Evolutionary conservation across 2,329 filamentous ascomycete genomes (phyloP).

Genomic region (Cryphonectria parasitica): DNA sequence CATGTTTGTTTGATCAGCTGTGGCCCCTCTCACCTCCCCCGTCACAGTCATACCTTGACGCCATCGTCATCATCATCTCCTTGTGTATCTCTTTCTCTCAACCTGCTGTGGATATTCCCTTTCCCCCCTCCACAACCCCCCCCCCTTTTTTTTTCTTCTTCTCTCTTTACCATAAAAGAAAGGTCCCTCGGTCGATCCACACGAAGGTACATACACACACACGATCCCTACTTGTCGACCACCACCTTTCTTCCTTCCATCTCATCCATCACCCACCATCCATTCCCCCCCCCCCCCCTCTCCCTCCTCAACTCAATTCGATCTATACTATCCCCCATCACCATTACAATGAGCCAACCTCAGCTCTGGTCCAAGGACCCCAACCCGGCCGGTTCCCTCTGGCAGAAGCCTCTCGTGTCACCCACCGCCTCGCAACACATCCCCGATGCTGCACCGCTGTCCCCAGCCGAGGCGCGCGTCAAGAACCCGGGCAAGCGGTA

Average conservation of each 20-base stretch:
- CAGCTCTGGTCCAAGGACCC: constrained; percentile 32
- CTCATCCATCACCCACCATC: no score
- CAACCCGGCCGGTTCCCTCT: constrained; percentile 20
- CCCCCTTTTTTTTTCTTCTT: no score
- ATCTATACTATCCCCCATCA: background rate
- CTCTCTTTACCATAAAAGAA: background rate
- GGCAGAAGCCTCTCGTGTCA: constrained; percentile 22
- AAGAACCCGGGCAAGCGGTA: constrained; percentile 26
- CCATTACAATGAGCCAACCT: constrained; percentile 30
- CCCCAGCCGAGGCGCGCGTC: constrained; percentile 23
- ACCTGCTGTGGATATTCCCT: background rate
- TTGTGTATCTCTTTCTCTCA: no score
- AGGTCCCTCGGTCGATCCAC: background rate
- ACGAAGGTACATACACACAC: background rate
- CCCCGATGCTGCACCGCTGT: constrained; percentile 22
- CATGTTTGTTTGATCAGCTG: background rate
- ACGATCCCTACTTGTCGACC: background rate
- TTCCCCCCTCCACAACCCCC: background rate
- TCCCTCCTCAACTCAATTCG: background rate
- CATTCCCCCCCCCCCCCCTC: no score
- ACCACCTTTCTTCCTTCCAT: no score
- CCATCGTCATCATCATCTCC: no score
- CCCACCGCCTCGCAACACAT: constrained; percentile 18
- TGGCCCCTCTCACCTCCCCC: background rate
- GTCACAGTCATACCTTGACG: background rate